Percentiles rank a stretch among this genome's conserved stretches.
phyloP scores from a whole-genome alignment of 257 asterid genomes.

The Nicotiana tomentosiformis region DNA sequence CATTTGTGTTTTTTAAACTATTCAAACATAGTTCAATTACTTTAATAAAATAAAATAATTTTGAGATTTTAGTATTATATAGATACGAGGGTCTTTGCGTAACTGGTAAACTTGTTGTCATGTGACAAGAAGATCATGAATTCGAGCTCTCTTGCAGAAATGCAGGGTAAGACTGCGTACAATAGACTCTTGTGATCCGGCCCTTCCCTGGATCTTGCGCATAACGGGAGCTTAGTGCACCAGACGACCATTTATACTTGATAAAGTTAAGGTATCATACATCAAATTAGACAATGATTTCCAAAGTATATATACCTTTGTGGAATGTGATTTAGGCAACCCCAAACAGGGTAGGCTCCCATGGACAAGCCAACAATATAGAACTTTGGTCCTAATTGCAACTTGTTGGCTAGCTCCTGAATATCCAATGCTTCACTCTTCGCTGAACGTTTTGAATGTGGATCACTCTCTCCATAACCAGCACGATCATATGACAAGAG shows the following conservation, averaged over 20 bases:
- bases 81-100: too few relatives aligned
- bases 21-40: neutral
- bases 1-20: neutral
- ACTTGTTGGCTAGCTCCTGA: slow-evolving; percentile 64
- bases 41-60: too few relatives aligned
- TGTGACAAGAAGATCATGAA: too few relatives aligned
- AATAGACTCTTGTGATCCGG: too few relatives aligned
- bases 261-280: neutral
- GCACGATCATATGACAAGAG: slow-evolving; percentile 75
- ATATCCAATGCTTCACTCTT: slow-evolving; percentile 77
- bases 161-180: too few relatives aligned
- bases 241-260: neutral
- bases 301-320: slow-evolving; percentile 40
- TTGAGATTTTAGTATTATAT: too few relatives aligned
- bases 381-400: slow-evolving; percentile 67
- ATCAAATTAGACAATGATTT: too few relatives aligned
- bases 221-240: too few relatives aligned
- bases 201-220: too few relatives aligned
- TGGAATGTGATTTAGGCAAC: slow-evolving; percentile 68
- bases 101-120: too few relatives aligned
- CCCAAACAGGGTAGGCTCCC: slow-evolving; percentile 63
- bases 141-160: too few relatives aligned
- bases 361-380: slow-evolving; percentile 56
- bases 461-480: slow-evolving; percentile 87
- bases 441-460: slow-evolving; percentile 59